Percentiles rank a stretch among this genome's conserved stretches.
Evolutionary conservation across 352 stramenopile species (phyloP).

Genomic region (Globisporangium alternatum): DNA sequence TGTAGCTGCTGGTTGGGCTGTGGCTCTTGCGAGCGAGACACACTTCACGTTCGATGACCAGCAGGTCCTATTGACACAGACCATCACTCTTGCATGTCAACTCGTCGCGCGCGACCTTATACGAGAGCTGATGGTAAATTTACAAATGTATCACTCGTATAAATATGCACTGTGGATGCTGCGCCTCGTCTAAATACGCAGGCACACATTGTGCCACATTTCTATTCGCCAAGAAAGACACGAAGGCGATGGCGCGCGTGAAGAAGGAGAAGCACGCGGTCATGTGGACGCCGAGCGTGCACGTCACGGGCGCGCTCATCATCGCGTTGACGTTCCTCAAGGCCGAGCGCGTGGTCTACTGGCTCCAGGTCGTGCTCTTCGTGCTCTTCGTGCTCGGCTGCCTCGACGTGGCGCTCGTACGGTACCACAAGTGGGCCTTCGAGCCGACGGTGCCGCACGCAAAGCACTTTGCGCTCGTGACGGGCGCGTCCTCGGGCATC

Average conservation of each 20-base stretch:
- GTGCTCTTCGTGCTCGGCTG: conserved; percentile 47
- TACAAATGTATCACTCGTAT: too few species aligned
- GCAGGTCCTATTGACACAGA: conserved; percentile 1
- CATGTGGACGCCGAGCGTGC: conserved; percentile 35
- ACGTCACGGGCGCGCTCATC: conserved; percentile 48
- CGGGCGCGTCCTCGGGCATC: conserved; percentile 69
- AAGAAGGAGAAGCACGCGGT: conserved; percentile 32
- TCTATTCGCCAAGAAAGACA: neutral
- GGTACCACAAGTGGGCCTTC: conserved; percentile 69
- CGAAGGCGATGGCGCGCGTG: conserved; percentile 2
- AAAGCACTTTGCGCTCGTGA: conserved; percentile 68
- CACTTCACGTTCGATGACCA: neutral
- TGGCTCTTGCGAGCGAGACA: neutral
- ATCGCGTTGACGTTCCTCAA: conserved; percentile 47
- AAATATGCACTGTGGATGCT: neutral
- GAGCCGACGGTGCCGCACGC: conserved; percentile 41
- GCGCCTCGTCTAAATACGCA: neutral
- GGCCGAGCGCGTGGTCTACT: conserved; percentile 27
- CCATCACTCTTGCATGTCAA: conserved; percentile 2
- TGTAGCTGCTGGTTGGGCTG: too few species aligned
- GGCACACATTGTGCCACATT: neutral
- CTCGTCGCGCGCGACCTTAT: neutral
- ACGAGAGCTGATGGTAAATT: neutral
- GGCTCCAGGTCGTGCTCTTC: conserved; percentile 51
- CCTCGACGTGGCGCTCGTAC: conserved; percentile 54